A percentile compares a stretch with the other conserved stretches of the same genome.
These are phyloP conservation scores for Cunninghamia lanceolata DNA, from an alignment of 75 land plant species.

Conservation along the genomic window DNA sequence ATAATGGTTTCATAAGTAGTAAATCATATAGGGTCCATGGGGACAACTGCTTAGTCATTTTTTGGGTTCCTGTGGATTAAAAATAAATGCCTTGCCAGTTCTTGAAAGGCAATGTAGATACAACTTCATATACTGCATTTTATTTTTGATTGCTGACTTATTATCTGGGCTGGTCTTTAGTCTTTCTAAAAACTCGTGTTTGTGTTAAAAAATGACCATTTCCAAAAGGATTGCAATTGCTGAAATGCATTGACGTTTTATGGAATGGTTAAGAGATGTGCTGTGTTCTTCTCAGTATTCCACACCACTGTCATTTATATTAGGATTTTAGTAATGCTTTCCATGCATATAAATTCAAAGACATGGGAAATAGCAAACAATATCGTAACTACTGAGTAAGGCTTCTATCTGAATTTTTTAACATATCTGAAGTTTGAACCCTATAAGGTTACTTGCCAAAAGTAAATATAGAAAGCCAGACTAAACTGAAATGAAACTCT, in stretches of 20 bases:
- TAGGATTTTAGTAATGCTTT: neutral
- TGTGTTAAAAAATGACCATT: neutral
- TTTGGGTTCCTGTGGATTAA: neutral
- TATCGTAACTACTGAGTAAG: neutral
- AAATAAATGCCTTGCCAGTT: neutral
- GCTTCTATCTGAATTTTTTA: neutral
- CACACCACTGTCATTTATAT: neutral
- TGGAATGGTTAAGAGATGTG: neutral
- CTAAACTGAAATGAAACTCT: neutral
- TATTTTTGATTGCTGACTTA: neutral
- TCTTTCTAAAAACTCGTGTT: neutral
- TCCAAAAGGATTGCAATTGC: neutral
- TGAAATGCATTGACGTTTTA: neutral
- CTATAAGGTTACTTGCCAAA: neutral
- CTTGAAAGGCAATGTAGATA: slow-evolving; percentile 6
- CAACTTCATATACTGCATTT: neutral
- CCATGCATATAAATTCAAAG: neutral
- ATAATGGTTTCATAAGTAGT: neutral
- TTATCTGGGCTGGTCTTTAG: neutral
- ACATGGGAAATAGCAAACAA: neutral
- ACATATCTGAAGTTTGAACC: neutral
- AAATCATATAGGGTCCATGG: neutral
- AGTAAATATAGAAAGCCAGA: neutral
- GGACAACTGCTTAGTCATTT: neutral
- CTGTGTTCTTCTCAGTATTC: neutral